These are phyloP conservation scores for Xylaria arbuscula DNA, from an alignment of 2,329 filamentous ascomycete genomes.

Conservation along the genomic window DNA sequence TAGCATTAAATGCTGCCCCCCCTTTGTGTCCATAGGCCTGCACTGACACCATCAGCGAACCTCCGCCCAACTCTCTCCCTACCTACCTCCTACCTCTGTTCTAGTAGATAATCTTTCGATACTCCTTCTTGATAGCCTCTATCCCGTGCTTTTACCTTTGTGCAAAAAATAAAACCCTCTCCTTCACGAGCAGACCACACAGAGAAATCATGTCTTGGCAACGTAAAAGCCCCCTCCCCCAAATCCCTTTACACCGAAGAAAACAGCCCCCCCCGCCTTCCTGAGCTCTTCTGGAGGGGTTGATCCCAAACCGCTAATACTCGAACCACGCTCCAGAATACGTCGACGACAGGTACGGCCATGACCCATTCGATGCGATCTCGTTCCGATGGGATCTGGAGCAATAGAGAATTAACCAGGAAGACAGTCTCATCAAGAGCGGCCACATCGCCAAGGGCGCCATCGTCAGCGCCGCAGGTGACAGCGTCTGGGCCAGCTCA, in stretches of 20 bases:
- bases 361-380: slow-evolving; percentile 27
- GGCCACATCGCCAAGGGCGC: slow-evolving; percentile 85
- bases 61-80: slow-evolving; percentile 33
- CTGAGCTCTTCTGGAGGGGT: slow-evolving; percentile 33
- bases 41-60: slow-evolving; percentile 37
- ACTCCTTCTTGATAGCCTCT: slow-evolving; percentile 23
- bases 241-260: slow-evolving; percentile 29
- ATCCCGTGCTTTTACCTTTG: slow-evolving; percentile 23
- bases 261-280: slow-evolving; percentile 42
- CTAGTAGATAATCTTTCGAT: slow-evolving; percentile 1
- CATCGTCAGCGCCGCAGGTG: slow-evolving; percentile 83
- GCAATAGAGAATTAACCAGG: slow-evolving; percentile 9
- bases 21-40: slow-evolving; percentile 40
- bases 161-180: slow-evolving; percentile 4
- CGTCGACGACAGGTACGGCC: slow-evolving; percentile 68
- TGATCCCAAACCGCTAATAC: slow-evolving; percentile 42
- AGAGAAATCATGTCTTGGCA: slow-evolving; percentile 76
- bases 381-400: not conserved
- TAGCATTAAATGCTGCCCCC: slow-evolving; percentile 23
- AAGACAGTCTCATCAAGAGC: slow-evolving; percentile 77
- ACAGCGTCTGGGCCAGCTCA: slow-evolving; percentile 81
- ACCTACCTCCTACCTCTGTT: slow-evolving; percentile 14
- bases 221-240: slow-evolving; percentile 62
- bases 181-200: slow-evolving; percentile 29
- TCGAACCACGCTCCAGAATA: slow-evolving; percentile 57